Evolutionary conservation across 2,329 filamentous ascomycete species (phyloP), one percentile per base, ranked within the genome.

Genomic region (Herpotrichia juniperi): DNA sequence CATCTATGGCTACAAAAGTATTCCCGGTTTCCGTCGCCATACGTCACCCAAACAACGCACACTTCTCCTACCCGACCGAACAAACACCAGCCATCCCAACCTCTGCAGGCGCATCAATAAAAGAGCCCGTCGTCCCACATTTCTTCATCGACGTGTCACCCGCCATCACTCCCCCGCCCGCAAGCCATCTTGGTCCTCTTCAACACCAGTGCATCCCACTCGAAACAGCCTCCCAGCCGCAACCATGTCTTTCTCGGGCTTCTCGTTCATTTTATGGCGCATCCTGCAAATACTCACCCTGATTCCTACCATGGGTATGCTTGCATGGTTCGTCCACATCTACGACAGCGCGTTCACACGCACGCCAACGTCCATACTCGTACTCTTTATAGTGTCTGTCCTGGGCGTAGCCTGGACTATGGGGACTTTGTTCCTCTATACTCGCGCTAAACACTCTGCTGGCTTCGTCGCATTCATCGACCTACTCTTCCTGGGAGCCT

Each of bases 341-440:
- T 87, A 80, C 74, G 76, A 83, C 57, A 73, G 78, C 54, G 76
- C 75, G 62, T 84, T 84, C 71, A 70, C 77, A 52, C 79, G 87
- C 54, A 87, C 84, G 4, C 85, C 85, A 17, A 71, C 74, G 53
- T 85, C 81, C 66, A 82, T 87, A 66, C 79, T 87, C 39, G 79
- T 86, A 37, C 80, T 87, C 46, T 88, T 88, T 78, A 87, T 88
- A 57, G 81, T 85, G 61, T 83, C 81, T 32, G 81, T 85, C 6
- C 77, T 88, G 32, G 85, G 80, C 42, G 76, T 80, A 52, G 84
- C 82, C 55, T 88, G 85, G 85, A 79, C 79, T 31, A 62, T 87
- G 49, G 83, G 82, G 56, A 88, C 85, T 1, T 71, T 86, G 17
- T 77, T 88, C 71, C 79, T 82, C 50, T 84, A 85, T 66, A 74